A percentile compares a stretch with the other conserved stretches of the same genome.
These are phyloP conservation scores for Oxytropis ochrocephala DNA, from an alignment of 306 rosid genomes.

Conservation along the genomic window DNA sequence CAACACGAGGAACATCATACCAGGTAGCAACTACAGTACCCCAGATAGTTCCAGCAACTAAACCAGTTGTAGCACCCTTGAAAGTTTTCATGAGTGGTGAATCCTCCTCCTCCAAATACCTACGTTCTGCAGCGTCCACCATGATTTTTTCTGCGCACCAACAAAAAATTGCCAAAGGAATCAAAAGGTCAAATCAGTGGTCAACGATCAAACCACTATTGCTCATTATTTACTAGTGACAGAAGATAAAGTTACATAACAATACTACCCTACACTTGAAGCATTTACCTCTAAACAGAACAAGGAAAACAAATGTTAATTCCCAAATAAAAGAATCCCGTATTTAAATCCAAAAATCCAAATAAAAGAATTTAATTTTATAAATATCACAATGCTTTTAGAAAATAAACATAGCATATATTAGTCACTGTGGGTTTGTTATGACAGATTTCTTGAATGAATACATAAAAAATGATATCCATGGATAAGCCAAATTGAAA, in stretches of 20 bases:
- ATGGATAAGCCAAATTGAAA: background rate
- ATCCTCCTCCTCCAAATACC: constrained; percentile 94
- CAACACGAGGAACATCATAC: constrained; percentile 96
- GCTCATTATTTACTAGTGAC: background rate
- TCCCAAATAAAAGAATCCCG: background rate
- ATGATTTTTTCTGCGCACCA: constrained; percentile 26
- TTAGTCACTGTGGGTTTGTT: background rate
- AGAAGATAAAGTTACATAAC: background rate
- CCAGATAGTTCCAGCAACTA: constrained; percentile 73
- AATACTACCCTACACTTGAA: background rate
- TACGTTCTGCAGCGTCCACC: constrained; percentile 72
- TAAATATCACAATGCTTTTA: background rate
- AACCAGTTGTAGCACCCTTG: constrained; percentile 86
- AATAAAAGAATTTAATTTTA: background rate
- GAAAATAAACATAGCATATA: background rate
- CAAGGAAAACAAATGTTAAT: background rate
- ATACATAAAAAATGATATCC: background rate
- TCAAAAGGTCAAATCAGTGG: background rate
- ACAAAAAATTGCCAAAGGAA: background rate
- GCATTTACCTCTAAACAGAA: background rate
- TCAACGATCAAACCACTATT: background rate
- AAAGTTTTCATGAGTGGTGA: constrained; percentile 55
- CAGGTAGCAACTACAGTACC: constrained; percentile 90
- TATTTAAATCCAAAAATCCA: constrained; percentile 3
- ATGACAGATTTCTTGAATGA: background rate